phyloP scores from a whole-genome alignment of 2,329 filamentous ascomycete species.

The Mycogone perniciosa region DNA sequence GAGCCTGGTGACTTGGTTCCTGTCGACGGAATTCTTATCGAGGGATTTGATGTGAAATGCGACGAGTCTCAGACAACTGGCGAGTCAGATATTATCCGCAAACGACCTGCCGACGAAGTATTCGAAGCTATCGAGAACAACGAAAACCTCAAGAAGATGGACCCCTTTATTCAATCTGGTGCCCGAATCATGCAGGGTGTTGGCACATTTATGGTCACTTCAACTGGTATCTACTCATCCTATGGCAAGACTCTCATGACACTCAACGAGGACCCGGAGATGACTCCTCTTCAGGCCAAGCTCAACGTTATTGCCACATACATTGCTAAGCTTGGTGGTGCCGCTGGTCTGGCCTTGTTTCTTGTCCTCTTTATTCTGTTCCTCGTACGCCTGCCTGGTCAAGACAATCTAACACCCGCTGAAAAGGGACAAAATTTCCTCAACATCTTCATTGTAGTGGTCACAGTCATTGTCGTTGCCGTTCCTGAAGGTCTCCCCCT shows the following conservation, averaged over 20 bases:
- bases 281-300: constrained; percentile 50
- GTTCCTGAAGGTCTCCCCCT: constrained; percentile 61
- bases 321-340: constrained; percentile 45
- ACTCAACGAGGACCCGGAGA: constrained; percentile 43
- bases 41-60: constrained; percentile 48
- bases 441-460: constrained; percentile 58
- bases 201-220: constrained; percentile 49
- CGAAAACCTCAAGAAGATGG: constrained; percentile 42
- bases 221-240: constrained; percentile 49
- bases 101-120: constrained; percentile 54
- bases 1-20: constrained; percentile 65
- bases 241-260: constrained; percentile 52
- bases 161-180: constrained; percentile 59
- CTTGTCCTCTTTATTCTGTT: constrained; percentile 75
- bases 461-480: constrained; percentile 61
- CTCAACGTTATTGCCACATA: constrained; percentile 32
- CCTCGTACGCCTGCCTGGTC: constrained; percentile 50
- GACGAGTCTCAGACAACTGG: constrained; percentile 70
- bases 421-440: constrained; percentile 55
- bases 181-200: constrained; percentile 41
- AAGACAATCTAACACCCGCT: constrained; percentile 39
- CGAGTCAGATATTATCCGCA: constrained; percentile 66
- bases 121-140: constrained; percentile 42
- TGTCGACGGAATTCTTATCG: constrained; percentile 63
- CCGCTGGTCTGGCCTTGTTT: constrained; percentile 67